phyloP scores from a whole-genome alignment of 441 rosid genomes.

The Erysimum cheiri region DNA sequence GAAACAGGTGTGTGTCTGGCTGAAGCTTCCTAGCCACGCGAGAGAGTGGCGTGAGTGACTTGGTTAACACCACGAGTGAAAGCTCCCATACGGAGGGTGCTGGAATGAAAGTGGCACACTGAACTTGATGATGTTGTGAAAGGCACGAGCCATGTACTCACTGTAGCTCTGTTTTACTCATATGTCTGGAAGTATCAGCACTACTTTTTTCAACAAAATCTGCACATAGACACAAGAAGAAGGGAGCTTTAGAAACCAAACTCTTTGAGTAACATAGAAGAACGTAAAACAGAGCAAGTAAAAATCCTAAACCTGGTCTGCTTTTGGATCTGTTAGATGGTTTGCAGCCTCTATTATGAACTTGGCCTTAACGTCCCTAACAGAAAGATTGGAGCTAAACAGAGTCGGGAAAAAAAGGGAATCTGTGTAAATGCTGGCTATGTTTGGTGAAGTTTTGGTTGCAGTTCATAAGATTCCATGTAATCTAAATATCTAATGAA shows the following conservation, averaged over 20 bases:
- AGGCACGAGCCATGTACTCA: not conserved
- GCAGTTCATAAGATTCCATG: not conserved
- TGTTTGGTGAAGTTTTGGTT: not conserved
- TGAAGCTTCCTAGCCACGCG: not conserved
- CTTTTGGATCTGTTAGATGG: not conserved
- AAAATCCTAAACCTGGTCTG: not conserved
- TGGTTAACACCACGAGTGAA: too few species aligned
- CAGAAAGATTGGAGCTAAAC: not conserved
- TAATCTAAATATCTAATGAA: too few species aligned
- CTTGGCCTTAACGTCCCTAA: not conserved
- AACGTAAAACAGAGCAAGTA: not conserved
- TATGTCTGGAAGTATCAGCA: not conserved
- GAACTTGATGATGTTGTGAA: not conserved
- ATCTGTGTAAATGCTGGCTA: not conserved
- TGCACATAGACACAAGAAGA: not conserved
- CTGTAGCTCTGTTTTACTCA: not conserved
- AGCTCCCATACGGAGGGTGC: too few species aligned
- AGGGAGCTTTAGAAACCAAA: not conserved
- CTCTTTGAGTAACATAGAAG: conserved; percentile 4
- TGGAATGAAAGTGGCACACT: too few species aligned
- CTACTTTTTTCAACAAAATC: not conserved
- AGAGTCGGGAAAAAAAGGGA: not conserved
- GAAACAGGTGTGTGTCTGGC: too few species aligned
- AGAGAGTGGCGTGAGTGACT: not conserved
- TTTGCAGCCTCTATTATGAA: not conserved